phyloP scores from a whole-genome alignment of 176 grass and related monocot species.

The Dendrocalamus sinicus region DNA sequence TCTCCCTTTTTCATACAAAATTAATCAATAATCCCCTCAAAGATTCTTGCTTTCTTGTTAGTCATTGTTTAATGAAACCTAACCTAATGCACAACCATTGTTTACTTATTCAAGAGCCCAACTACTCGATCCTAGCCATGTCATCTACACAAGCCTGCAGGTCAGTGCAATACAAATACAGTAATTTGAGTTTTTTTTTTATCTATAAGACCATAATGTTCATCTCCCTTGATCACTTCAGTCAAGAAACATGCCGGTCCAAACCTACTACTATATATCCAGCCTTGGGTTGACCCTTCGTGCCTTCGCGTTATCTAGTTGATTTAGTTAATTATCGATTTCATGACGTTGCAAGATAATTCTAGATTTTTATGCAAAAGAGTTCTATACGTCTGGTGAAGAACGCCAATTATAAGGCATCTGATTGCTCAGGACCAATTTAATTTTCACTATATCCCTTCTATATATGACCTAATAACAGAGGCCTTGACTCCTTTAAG shows the following conservation, averaged over 20 bases:
- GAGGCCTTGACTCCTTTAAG: not conserved
- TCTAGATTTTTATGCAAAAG: not conserved
- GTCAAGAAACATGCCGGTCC: not conserved
- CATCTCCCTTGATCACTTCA: not conserved
- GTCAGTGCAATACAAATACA: not conserved
- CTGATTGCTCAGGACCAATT: not conserved
- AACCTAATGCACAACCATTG: not conserved
- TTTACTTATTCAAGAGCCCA: not conserved
- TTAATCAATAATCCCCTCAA: not conserved
- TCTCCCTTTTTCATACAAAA: not conserved
- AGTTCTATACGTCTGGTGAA: not conserved
- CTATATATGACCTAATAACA: not conserved
- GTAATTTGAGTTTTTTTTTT: not conserved
- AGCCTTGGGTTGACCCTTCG: not conserved
- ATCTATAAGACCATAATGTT: not conserved
- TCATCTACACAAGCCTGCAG: not conserved
- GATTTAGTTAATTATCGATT: not conserved
- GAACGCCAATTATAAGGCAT: not conserved
- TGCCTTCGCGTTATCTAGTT: not conserved
- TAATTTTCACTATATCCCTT: not conserved
- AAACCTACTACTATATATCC: not conserved
- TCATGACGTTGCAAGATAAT: not conserved
- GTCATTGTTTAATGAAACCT: conserved; percentile 23
- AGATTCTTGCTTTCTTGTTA: not conserved
- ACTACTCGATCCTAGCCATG: not conserved